Percentiles rank a stretch among this genome's conserved stretches.
phyloP scores from a whole-genome alignment of 108 stramenopile genomes.

The Pseudonitzschia delicatissima region DNA sequence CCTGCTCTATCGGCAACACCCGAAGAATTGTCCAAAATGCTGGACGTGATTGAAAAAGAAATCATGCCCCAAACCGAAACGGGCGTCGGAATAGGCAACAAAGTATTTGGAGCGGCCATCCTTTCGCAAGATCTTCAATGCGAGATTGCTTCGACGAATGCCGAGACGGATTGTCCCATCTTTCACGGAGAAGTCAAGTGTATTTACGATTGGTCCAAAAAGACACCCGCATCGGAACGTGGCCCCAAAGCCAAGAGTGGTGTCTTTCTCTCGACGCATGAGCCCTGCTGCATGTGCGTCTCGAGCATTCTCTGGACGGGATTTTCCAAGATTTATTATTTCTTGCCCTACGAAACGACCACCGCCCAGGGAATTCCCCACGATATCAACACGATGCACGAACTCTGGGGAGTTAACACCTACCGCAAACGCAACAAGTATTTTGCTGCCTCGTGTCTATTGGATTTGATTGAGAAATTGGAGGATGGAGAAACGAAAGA shows the following conservation, averaged over 20 bases:
- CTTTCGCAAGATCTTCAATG: conserved; percentile 19
- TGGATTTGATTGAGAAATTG: conserved; percentile 41
- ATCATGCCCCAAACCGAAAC: conserved; percentile 39
- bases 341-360: conserved; percentile 49
- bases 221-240: conserved; percentile 31
- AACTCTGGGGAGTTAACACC: conserved; percentile 56
- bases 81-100: conserved; percentile 48
- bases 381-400: conserved; percentile 64
- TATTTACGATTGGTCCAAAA: conserved; percentile 44
- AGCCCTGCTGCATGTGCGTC: conserved; percentile 67
- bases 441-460: conserved; percentile 35
- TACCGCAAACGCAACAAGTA: conserved; percentile 60
- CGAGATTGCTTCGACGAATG: conserved; percentile 32
- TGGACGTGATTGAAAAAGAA: conserved; percentile 44
- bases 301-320: conserved; percentile 54
- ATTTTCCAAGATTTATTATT: conserved; percentile 43
- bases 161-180: conserved; percentile 41
- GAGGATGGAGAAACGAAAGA: conserved; percentile 35
- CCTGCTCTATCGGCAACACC: conserved; percentile 34
- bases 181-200: conserved; percentile 56
- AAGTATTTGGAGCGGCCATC: conserved; percentile 60
- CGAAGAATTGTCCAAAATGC: conserved; percentile 37
- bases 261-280: conserved; percentile 52
- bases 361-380: conserved; percentile 53
- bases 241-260: conserved; percentile 39